phyloP scores from a whole-genome alignment of 768 basidiomycete species.

The Rhodosporidiobolus sp. region DNA sequence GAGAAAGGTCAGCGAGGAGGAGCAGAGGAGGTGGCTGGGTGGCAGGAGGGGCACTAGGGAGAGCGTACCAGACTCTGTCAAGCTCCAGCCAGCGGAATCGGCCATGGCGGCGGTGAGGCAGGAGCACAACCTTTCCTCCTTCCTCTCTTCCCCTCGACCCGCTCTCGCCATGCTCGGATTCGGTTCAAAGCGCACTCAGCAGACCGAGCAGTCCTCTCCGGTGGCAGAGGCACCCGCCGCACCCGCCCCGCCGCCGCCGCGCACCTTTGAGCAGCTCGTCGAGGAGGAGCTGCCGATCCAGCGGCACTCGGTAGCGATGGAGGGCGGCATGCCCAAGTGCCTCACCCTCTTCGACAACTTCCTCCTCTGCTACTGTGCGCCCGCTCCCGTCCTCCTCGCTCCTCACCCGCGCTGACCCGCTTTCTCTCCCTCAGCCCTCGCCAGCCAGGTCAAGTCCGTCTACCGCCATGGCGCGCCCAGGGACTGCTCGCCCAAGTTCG shows the following conservation, averaged over 20 bases:
- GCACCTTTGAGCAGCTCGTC: conserved; percentile 37
- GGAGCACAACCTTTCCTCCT: not conserved
- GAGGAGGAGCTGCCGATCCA: conserved; percentile 44
- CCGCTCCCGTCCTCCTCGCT: not conserved
- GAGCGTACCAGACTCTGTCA: conserved; percentile 17
- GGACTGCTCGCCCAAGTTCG: conserved; percentile 70
- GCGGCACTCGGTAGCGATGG: conserved; percentile 37
- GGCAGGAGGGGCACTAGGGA: accelerated
- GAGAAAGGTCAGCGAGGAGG: not conserved
- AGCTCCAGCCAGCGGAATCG: conserved; percentile 12
- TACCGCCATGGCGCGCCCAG: conserved; percentile 77
- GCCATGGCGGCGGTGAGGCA: not conserved
- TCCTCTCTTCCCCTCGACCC: not conserved
- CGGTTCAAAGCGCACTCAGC: not conserved
- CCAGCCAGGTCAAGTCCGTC: conserved; percentile 73
- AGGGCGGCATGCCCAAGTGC: conserved; percentile 44
- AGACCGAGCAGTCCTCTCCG: not conserved
- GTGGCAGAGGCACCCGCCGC: not conserved
- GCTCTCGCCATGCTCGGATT: conserved; percentile 1
- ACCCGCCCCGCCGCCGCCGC: not conserved
- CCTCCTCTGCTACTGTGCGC: conserved; percentile 50
- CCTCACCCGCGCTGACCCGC: not conserved
- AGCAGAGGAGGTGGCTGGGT: not conserved
- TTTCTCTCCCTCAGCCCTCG: conserved; percentile 58
- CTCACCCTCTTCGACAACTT: conserved; percentile 49